Base-by-base conservation (phyloP, 2,329 filamentous ascomycete genomes). In the Colletotrichum caudatum region DNA sequence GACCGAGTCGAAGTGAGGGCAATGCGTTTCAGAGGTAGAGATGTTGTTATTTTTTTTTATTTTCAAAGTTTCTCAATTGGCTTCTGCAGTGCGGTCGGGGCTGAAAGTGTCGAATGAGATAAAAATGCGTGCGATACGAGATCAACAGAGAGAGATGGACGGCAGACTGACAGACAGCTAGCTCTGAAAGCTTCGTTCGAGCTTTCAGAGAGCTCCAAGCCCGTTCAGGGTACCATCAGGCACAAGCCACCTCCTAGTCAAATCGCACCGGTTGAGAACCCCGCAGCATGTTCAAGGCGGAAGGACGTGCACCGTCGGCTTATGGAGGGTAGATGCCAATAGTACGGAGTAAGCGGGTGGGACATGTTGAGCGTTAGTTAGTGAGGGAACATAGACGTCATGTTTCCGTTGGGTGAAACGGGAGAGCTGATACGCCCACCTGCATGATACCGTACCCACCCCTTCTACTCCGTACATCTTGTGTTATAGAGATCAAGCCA, bases 401-500 rank as follows among this genome's bases (percentile, higher is more conserved):
- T 65, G 26, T 60, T 69, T 69, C 35, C 66, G 66, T 69, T 71
- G 68, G 33, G 67, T 66, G 68, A 71, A 62, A 62, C 41, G 54
- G 41, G 39, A 53, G 57, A 67, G 56, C 67, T 48, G 60, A 69
- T 51, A 44, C 35, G 44, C 51, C 62, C 62, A 66, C 57, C 54
- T 69, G 62, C 66, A 66, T 59, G 26, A 51, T n/a, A 57, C 37
- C 2, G 35, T 37, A 37, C 20, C 35, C 4, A 26, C 18, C 35
- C 20, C 9, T 33, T 39, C 20, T 9, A n/a, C n/a, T n/a, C n/a
- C n/a, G n/a, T n/a, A 6, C 8, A 2, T 39, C 6, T 58, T 58
- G 41, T 26, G 35, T 58, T 41, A 58, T 76, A 88, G 16, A 12
- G 9, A 23, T 12, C 9, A 23, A 48, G 46, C 46, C 46, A 48